Percentiles rank a stretch among this genome's conserved stretches.
phyloP scores from a whole-genome alignment of 2,329 filamentous ascomycete species.

The Sphaerostilbella broomeana region DNA sequence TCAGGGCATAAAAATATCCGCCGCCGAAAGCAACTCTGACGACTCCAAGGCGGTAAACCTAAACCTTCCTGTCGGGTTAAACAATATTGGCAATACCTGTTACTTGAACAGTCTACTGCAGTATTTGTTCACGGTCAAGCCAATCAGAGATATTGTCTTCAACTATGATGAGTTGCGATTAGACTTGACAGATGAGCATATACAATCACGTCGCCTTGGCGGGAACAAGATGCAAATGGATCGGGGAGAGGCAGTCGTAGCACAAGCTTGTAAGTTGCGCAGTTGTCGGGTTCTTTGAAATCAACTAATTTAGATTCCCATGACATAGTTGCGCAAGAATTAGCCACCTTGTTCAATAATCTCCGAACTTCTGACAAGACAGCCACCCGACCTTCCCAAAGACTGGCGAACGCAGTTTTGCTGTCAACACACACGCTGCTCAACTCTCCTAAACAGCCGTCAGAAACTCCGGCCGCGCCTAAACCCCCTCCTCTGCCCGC shows the following conservation, averaged over 20 bases:
- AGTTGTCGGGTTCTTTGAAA: not conserved
- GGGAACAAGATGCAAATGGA: constrained; percentile 49
- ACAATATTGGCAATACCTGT: constrained; percentile 95
- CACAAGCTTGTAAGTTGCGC: constrained; percentile 63
- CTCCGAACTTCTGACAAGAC: constrained; percentile 58
- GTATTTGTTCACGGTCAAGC: constrained; percentile 84
- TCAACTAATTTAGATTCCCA: constrained; percentile 26
- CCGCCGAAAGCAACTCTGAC: constrained; percentile 8
- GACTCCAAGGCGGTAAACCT: constrained; percentile 23
- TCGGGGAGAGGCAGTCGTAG: constrained; percentile 52
- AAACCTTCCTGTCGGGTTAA: constrained; percentile 73
- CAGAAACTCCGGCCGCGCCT: constrained; percentile 18
- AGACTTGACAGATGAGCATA: constrained; percentile 54
- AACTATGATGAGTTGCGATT: constrained; percentile 67
- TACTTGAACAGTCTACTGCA: constrained; percentile 96
- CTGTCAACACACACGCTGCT: constrained; percentile 43
- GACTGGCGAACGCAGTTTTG: constrained; percentile 74
- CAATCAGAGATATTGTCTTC: constrained; percentile 73
- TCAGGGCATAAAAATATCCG: constrained; percentile 12
- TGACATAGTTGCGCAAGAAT: constrained; percentile 61
- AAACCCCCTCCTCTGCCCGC: constrained; percentile 45
- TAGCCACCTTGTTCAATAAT: constrained; percentile 62
- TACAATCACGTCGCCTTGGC: constrained; percentile 67
- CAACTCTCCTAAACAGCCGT: constrained; percentile 24
- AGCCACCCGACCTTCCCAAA: constrained; percentile 64